Base-by-base conservation (phyloP, 768 basidiomycete species). In the Leucocoprinus birnbaumii region DNA sequence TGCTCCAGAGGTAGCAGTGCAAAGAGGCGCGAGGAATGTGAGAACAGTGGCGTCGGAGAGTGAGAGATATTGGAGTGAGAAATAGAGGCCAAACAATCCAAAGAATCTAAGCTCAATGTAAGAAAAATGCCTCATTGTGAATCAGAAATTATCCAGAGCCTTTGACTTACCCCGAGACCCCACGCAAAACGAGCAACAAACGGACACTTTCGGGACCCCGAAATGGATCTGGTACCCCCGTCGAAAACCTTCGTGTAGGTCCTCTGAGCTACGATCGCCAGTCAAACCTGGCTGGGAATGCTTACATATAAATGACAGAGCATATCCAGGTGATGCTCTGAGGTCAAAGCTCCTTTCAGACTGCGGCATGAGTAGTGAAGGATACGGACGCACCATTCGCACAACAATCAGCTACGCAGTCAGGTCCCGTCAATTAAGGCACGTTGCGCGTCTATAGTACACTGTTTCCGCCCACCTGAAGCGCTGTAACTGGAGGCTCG, bases 31-130 rank as follows among this genome's bases (percentile, higher is more conserved):
- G 3, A 94, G 72, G 71, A 93, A 94, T 0, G 84, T 84, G 45
- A 96, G 71, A 3, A 89, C 87, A 0, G 84, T 86, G 0, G 89
- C 82, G 65, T 94, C 92, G 1, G 87, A 86, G 0, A 94, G 73
- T 0, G 88, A 87, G 3, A 94, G 77, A 66, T 86, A 89, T 66
- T 84, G 77, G 10, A 92, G 70, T 1, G 88, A 83, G 62, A 82
- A 87, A 65, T 87, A 89, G n/a, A 81, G 71, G 14, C 85, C 83
- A 54, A 82, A 83, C 5, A 91, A 68, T 3, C 85, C 86, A 50
- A 90, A 78, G 66, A 91, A 95, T 2, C 87, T 90, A 53, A 13
- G 9, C 38, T 10, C 13, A 16, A 47, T 1, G n/a, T 25, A 3
- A 16, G 9, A 2, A 34, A 19, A n/a, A 16, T 19, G 16, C 10